These are phyloP conservation scores for Golovinomyces cichoracearum DNA, from an alignment of 2,329 filamentous ascomycete species.

Conservation along the genomic window DNA sequence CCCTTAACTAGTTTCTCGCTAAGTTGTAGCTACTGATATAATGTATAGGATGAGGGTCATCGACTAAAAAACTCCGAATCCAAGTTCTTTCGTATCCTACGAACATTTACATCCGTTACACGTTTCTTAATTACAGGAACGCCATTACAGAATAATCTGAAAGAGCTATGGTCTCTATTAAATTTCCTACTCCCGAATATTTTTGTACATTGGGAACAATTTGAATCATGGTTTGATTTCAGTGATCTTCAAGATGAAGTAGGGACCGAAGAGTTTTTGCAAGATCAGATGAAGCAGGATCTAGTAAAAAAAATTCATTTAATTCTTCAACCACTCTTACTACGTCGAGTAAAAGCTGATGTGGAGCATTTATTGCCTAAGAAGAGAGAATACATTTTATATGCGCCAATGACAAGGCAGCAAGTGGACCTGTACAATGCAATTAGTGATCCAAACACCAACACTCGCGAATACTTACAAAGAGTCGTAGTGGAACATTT, in stretches of 20 bases:
- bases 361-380: constrained; percentile 79
- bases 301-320: constrained; percentile 73
- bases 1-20: not conserved
- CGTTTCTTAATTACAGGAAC: constrained; percentile 84
- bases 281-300: constrained; percentile 51
- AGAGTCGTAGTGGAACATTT: constrained; percentile 47
- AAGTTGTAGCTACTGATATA: constrained; percentile 4
- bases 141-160: constrained; percentile 80
- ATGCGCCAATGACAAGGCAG: constrained; percentile 70
- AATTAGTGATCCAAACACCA: constrained; percentile 28
- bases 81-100: constrained; percentile 64
- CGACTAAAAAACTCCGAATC: constrained; percentile 94
- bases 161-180: constrained; percentile 79
- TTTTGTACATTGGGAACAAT: constrained; percentile 78
- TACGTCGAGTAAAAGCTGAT: constrained; percentile 75
- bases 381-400: constrained; percentile 89
- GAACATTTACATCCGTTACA: constrained; percentile 73
- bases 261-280: constrained; percentile 51
- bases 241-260: constrained; percentile 68
- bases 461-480: constrained; percentile 53
- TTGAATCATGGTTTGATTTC: constrained; percentile 94
- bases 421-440: constrained; percentile 71
- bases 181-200: constrained; percentile 84
- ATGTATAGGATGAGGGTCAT: constrained; percentile 60
- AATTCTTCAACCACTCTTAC: constrained; percentile 70